Evolutionary conservation across 2,329 filamentous ascomycete genomes (phyloP).

Genomic region (Clathrospora elynae): DNA sequence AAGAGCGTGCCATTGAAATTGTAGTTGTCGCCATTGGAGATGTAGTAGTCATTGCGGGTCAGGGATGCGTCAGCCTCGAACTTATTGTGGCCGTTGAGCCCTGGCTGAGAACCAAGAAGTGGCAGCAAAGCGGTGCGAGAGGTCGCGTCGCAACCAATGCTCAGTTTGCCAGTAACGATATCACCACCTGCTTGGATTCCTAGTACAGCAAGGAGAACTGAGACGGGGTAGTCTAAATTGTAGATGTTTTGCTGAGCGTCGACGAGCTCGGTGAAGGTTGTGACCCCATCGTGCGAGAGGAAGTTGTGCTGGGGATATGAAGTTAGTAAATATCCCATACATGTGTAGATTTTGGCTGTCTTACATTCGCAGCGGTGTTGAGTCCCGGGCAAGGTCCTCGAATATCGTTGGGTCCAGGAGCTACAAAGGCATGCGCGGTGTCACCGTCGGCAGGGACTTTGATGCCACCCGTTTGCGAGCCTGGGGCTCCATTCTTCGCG

Average conservation of each 20-base stretch:
- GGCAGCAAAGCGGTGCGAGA: constrained; percentile 45
- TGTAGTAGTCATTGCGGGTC: constrained; percentile 51
- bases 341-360: neutral
- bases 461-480: constrained; percentile 51
- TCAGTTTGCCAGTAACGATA: constrained; percentile 50
- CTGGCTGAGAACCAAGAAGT: constrained; percentile 47
- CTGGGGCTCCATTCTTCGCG: constrained; percentile 51
- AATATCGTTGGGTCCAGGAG: constrained; percentile 30
- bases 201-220: constrained; percentile 48
- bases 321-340: neutral
- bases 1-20: constrained; percentile 52
- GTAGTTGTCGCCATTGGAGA: constrained; percentile 44
- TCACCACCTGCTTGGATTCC: constrained; percentile 52
- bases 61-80: constrained; percentile 51
- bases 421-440: constrained; percentile 32
- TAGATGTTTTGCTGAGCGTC: constrained; percentile 55
- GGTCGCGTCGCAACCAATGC: constrained; percentile 55
- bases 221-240: constrained; percentile 53
- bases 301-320: constrained; percentile 38
- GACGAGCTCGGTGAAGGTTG: constrained; percentile 52
- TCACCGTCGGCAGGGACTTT: constrained; percentile 53
- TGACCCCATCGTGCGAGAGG: constrained; percentile 51
- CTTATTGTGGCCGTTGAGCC: constrained; percentile 54
- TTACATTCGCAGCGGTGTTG: constrained; percentile 50
- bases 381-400: constrained; percentile 50